Evolutionary conservation across 139 green algal genomes (phyloP), one percentile per base, ranked within the genome.

Genomic region (Prasinococcaceae sp.): DNA sequence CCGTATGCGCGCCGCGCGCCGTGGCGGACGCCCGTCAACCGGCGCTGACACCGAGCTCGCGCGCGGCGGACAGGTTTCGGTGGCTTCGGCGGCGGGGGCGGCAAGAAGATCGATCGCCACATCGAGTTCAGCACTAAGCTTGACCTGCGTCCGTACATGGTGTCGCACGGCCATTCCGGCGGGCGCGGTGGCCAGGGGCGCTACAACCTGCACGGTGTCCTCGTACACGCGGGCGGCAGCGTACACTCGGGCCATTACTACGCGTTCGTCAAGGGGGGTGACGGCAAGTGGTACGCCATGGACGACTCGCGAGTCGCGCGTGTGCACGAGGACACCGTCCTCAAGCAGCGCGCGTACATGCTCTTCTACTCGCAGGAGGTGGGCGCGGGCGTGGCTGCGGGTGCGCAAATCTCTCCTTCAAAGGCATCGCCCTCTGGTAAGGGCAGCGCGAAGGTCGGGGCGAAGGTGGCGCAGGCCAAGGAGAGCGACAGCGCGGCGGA

Each of bases 291-390:
- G 89, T 66, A 90, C 68, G 53, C 71, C 24, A 81, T 78, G 35
- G 84, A 97, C 56, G 88, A 97, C 66, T 67, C 69, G 17, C 30
- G 55, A 4, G 79, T 75, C 19, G 6, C 8, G 44, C 69, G 78
- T 49, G 79, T 86, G 17, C 72, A 58, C 26, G 76, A 93, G 64
- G 65, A 72, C 0, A 60, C 69, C 1, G 88, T 92, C 20, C 70
- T 94, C 43, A 55, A 60, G 0, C 84, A 94, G 68, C 68, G 81
- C 22, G 84, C 88, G 3, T 97, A 95, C 80, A 87, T 97, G 17
- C 73, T 97, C 24, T 94, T 97, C 70, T 97, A 95, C 73, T 24
- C 49, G 28, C 24, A 19, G 2, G 38, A 6, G 4, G 20, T 50
- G 16, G 27, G 22, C 2, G 16, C 29, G 25, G 47, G 44, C n/a